These are phyloP conservation scores for Pulveroboletus sp. DNA, from an alignment of 768 basidiomycete genomes.

Conservation along the genomic window DNA sequence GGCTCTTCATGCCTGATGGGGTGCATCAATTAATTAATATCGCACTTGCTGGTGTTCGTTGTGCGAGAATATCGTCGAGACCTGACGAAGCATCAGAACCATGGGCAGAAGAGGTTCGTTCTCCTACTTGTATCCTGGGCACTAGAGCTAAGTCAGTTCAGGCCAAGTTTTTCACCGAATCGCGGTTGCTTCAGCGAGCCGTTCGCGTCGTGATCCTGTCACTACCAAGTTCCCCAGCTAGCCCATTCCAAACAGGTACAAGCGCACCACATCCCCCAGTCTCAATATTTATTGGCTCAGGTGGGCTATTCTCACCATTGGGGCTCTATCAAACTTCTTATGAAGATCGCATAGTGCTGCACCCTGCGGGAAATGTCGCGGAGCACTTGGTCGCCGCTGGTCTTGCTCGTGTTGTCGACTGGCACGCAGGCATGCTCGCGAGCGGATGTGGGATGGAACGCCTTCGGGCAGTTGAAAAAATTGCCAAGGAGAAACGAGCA, in stretches of 20 bases:
- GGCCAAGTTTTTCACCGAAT: slow-evolving; percentile 95
- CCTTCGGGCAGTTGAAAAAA: slow-evolving; percentile 77
- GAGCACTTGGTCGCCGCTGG: slow-evolving; percentile 82
- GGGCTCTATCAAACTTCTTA: background rate
- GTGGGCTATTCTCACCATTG: slow-evolving; percentile 33
- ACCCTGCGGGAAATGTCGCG: slow-evolving; percentile 93
- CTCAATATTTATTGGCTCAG: slow-evolving; percentile 85
- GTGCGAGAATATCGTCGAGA: slow-evolving; percentile 63
- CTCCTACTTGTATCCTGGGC: background rate
- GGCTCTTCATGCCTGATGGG: slow-evolving; percentile 82
- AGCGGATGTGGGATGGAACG: slow-evolving; percentile 81
- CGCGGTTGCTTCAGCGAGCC: slow-evolving; percentile 71
- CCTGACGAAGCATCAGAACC: slow-evolving; percentile 76
- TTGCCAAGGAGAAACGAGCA: slow-evolving; percentile 69
- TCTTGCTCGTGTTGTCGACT: slow-evolving; percentile 88
- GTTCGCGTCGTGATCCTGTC: slow-evolving; percentile 78
- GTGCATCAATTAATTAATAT: slow-evolving; percentile 90
- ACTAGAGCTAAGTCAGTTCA: slow-evolving; percentile 27
- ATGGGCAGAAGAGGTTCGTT: slow-evolving; percentile 82
- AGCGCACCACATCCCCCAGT: slow-evolving; percentile 58
- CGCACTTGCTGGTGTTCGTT: slow-evolving; percentile 76
- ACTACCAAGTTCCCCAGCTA: slow-evolving; percentile 70
- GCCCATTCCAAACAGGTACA: slow-evolving; percentile 68
- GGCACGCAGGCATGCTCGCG: slow-evolving; percentile 96
- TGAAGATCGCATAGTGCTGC: slow-evolving; percentile 49